These are phyloP conservation scores for Thielaviopsis punctulata DNA, from an alignment of 2,329 filamentous ascomycete species.

Conservation along the genomic window DNA sequence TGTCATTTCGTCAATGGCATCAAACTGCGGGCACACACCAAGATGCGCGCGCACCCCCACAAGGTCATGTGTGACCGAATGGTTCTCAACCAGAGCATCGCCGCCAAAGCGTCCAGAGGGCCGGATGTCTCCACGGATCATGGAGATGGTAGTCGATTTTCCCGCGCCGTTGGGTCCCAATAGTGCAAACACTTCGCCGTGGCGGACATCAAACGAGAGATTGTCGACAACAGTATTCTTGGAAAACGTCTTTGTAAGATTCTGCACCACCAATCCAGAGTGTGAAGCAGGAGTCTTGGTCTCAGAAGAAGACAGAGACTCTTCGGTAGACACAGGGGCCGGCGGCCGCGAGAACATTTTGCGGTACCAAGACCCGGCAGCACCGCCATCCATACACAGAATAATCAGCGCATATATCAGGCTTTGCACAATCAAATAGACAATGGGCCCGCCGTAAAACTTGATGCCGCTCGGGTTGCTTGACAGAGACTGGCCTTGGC, in stretches of 20 bases:
- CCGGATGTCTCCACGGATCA: slow-evolving; percentile 76
- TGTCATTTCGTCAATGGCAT: slow-evolving; percentile 82
- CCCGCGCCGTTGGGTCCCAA: slow-evolving; percentile 84
- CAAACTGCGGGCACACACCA: slow-evolving; percentile 82
- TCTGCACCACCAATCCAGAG: slow-evolving; percentile 60
- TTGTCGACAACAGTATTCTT: slow-evolving; percentile 71
- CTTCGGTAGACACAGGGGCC: slow-evolving; percentile 22
- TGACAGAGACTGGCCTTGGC: slow-evolving; percentile 44
- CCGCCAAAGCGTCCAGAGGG: slow-evolving; percentile 57
- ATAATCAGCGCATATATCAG: slow-evolving; percentile 54
- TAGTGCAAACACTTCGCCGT: slow-evolving; percentile 72
- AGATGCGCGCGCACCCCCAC: slow-evolving; percentile 58
- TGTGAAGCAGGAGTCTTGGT: slow-evolving; percentile 22
- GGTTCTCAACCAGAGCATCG: slow-evolving; percentile 64
- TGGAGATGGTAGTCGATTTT: slow-evolving; percentile 75
- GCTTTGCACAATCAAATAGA: slow-evolving; percentile 64
- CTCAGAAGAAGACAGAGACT: slow-evolving; percentile 40
- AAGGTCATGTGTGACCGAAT: slow-evolving; percentile 55
- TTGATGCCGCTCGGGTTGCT: slow-evolving; percentile 52
- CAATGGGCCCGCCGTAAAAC: slow-evolving; percentile 67
- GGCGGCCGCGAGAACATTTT: slow-evolving; percentile 21
- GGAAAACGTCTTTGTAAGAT: slow-evolving; percentile 67
- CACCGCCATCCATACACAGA: slow-evolving; percentile 66
- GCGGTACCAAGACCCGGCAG: slow-evolving; percentile 36
- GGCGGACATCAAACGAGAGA: slow-evolving; percentile 64